Base-by-base conservation (phyloP, 2,329 filamentous ascomycete species). In the Botrytis fragariae region DNA sequence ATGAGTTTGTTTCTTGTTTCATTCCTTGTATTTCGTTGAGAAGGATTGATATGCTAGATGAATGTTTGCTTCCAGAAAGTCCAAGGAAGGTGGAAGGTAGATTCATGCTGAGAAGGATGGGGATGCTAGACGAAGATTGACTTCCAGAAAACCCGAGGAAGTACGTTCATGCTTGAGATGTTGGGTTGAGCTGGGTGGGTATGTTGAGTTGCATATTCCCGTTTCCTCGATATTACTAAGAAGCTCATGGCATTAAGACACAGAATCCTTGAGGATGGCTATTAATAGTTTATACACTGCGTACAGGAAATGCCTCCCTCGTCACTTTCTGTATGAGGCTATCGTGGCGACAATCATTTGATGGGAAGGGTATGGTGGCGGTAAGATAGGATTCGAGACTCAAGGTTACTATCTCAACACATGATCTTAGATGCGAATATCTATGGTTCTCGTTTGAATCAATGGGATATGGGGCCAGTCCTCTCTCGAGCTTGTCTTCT, bases 331-430 rank as follows among this genome's bases (percentile, higher is more conserved):
- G 12, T n/a, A 37, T 37, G 35, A 25, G 63, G 63, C 18, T 35
- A n/a, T 35, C 14, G 63, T 65, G 63, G 63, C 44, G 44, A 65
- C 48, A 51, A 65, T 51, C 22, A n/a, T n/a, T 44, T 65, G 63
- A 48, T n/a, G 20, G 32, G 12, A 18, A 51, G 63, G 4, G 32
- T 20, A 8, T 29, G 35, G 64, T 67, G 32, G 64, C 39, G 64
- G 64, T 54, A 22, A 39, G 64, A 39, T 54, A 67, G 64, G 64
- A 67, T 67, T 51, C 45, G 12, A 54, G 32, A 32, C 42, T 64
- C 10, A 16, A 51, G 44, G 44, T 48, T 65, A 10, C 35, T 3
- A 37, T 60, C 18, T 8, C 20, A 20, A 8, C 12, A 35, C 9
- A 60, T 45, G n/a, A 25, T 64, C 18, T 64, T 5, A 45, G 62